A percentile compares a stretch with the other conserved stretches of the same genome.
Evolutionary conservation across 2,329 filamentous ascomycete species (phyloP).

Genomic region (Fusarium citri): DNA sequence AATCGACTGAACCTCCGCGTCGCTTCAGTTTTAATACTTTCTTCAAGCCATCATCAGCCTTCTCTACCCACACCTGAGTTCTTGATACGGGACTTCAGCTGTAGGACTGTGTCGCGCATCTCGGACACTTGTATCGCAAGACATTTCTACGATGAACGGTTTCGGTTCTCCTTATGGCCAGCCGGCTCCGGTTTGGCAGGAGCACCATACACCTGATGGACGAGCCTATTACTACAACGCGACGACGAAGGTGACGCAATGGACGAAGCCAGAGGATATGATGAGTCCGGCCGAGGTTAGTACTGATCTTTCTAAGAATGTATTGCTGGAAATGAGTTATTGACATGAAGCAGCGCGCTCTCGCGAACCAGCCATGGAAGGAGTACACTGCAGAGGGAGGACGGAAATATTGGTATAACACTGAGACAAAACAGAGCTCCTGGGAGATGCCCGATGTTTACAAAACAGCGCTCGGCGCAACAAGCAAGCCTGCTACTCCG

Average conservation of each 20-base stretch:
- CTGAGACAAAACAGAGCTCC: constrained; percentile 88
- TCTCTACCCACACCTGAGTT: background rate
- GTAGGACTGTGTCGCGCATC: constrained; percentile 17
- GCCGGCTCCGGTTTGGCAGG: constrained; percentile 76
- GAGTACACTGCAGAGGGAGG: constrained; percentile 90
- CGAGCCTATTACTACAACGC: constrained; percentile 92
- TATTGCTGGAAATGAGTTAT: constrained; percentile 4
- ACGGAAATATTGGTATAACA: constrained; percentile 95
- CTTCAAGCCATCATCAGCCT: constrained; percentile 14
- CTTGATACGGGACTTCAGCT: background rate
- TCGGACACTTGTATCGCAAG: background rate
- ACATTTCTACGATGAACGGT: constrained; percentile 66
- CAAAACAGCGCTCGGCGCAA: constrained; percentile 77
- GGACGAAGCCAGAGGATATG: constrained; percentile 91
- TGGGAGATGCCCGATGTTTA: constrained; percentile 94
- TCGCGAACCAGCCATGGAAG: constrained; percentile 89
- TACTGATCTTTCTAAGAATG: background rate
- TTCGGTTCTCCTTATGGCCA: constrained; percentile 61
- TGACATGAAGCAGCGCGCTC: constrained; percentile 67
- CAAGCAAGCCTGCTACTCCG: constrained; percentile 58
- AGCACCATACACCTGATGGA: constrained; percentile 83
- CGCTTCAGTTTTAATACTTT: constrained; percentile 17
- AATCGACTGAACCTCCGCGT: constrained; percentile 24
- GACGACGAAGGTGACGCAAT: constrained; percentile 87
- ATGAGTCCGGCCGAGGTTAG: constrained; percentile 84